Conservation (phyloP, 2,329 filamentous ascomycete genomes). For the Chaetomium strumarium region DNA sequence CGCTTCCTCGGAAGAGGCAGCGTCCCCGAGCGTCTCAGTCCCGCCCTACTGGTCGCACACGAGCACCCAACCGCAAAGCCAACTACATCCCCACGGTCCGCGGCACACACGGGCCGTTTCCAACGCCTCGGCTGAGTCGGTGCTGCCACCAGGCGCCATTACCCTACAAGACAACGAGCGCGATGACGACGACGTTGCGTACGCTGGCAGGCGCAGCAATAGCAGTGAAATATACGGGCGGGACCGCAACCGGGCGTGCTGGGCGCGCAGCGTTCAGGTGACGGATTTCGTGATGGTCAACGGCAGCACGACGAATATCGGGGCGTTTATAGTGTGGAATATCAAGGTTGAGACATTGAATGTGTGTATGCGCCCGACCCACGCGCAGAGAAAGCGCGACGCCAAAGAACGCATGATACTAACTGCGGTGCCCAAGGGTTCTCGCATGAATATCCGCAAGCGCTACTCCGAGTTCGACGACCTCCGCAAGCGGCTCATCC, state of each 20-base stretch:
- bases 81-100: neutral
- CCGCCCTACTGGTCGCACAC: constrained; percentile 10
- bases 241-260: constrained; percentile 53
- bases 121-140: constrained; percentile 44
- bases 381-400: neutral
- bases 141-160: constrained; percentile 49
- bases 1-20: constrained; percentile 3
- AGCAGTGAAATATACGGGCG: constrained; percentile 24
- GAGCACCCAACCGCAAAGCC: neutral
- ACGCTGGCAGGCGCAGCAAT: constrained; percentile 7
- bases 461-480: constrained; percentile 93
- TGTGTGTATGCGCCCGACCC: neutral
- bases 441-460: constrained; percentile 57
- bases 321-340: constrained; percentile 96
- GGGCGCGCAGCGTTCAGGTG: constrained; percentile 58
- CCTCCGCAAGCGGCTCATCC: constrained; percentile 64
- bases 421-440: constrained; percentile 40
- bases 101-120: constrained; percentile 33
- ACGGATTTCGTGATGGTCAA: constrained; percentile 53
- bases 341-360: constrained; percentile 75
- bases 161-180: constrained; percentile 58
- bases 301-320: constrained; percentile 52
- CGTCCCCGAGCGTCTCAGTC: constrained; percentile 21
- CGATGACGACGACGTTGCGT: constrained; percentile 36
- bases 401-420: neutral